Conservation (phyloP, 805 yeast genomes). For the Ogataea siamensis region DNA sequence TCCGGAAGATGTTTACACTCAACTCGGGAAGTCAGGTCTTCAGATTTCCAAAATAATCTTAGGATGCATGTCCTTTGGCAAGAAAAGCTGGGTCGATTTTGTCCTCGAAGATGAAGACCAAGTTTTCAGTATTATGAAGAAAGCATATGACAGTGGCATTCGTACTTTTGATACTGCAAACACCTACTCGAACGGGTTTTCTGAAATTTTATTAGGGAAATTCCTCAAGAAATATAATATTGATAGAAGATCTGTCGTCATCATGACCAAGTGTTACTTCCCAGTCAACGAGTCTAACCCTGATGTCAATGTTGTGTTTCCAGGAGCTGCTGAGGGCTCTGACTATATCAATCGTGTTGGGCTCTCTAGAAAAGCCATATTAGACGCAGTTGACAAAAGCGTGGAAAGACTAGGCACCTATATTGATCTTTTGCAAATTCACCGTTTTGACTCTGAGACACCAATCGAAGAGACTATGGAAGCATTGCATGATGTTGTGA, state of each 20-base stretch:
- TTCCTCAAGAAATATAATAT: slow-evolving; percentile 51
- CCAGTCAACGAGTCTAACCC: slow-evolving; percentile 25
- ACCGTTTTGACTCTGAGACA: slow-evolving; percentile 47
- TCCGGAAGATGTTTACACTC: slow-evolving; percentile 11
- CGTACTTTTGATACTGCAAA: slow-evolving; percentile 54
- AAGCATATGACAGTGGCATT: slow-evolving; percentile 46
- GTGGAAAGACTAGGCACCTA: slow-evolving; percentile 50
- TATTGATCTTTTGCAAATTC: slow-evolving; percentile 55
- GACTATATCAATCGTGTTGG: slow-evolving; percentile 38
- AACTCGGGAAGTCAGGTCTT: slow-evolving; percentile 24
- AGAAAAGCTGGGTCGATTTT: slow-evolving; percentile 44
- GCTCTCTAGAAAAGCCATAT: slow-evolving; percentile 44
- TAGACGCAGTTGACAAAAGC: slow-evolving; percentile 42
- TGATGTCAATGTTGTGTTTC: slow-evolving; percentile 1
- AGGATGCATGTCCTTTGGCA: slow-evolving; percentile 56
- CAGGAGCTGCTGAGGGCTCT: slow-evolving; percentile 23
- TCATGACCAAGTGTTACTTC: slow-evolving; percentile 45
- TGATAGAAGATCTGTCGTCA: slow-evolving; percentile 52
- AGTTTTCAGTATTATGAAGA: slow-evolving; percentile 43
- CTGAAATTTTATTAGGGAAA: slow-evolving; percentile 52
- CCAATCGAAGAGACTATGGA: slow-evolving; percentile 55
- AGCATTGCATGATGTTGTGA: slow-evolving; percentile 52
- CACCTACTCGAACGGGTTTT: slow-evolving; percentile 45
- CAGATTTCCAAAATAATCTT: slow-evolving; percentile 47
- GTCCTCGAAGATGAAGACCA: slow-evolving; percentile 46